A percentile compares a stretch with the other conserved stretches of the same genome.
Evolutionary conservation across 2,329 filamentous ascomycete species (phyloP).

Genomic region (Colletotrichum sp.): DNA sequence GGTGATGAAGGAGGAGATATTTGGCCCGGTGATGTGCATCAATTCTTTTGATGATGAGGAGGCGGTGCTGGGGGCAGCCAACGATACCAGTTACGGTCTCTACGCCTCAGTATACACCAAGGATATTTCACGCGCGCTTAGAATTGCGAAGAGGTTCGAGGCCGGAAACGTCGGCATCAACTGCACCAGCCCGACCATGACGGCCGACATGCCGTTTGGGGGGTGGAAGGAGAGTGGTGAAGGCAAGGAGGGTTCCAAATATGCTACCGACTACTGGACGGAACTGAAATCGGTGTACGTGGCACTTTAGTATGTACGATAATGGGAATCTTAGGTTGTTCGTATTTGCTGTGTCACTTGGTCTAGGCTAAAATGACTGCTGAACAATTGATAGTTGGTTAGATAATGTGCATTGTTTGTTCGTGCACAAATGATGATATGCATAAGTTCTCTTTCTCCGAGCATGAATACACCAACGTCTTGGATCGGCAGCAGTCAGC

Average conservation of each 20-base stretch:
- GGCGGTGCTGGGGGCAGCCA: constrained; percentile 54
- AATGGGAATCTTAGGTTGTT: neutral
- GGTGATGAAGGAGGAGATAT: constrained; percentile 60
- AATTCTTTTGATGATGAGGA: constrained; percentile 50
- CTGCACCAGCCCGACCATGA: neutral
- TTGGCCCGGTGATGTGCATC: constrained; percentile 61
- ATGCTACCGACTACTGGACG: neutral
- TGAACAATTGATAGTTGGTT: neutral
- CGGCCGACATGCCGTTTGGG: constrained; percentile 5
- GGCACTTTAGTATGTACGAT: neutral
- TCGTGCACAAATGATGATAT: neutral
- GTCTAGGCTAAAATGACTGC: neutral
- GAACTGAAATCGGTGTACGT: neutral
- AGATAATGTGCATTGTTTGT: neutral
- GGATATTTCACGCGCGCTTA: neutral
- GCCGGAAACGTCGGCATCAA: neutral
- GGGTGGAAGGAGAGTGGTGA: neutral
- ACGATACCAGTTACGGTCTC: constrained; percentile 49
- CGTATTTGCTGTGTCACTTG: neutral
- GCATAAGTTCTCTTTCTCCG: neutral
- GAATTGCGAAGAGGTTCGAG: neutral
- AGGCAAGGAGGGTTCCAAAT: neutral
- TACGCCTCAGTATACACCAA: neutral
- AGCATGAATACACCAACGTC: neutral
- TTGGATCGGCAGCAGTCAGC: neutral